phyloP scores from a whole-genome alignment of 139 green algal genomes.

The Ulvella scutata region DNA sequence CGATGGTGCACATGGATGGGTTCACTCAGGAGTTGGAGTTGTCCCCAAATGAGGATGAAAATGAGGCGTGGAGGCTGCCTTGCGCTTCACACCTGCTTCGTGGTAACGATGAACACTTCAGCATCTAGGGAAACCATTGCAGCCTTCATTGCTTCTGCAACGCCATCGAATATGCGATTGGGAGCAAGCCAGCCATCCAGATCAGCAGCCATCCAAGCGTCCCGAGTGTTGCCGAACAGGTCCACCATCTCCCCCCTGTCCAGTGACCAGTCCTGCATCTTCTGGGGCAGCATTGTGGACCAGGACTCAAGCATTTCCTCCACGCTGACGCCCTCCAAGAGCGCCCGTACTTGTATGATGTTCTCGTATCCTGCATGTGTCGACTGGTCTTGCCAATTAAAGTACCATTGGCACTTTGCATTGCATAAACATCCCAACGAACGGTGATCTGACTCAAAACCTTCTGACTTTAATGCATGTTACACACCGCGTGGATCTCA shows the following conservation, averaged over 20 bases:
- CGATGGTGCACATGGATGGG: too few relatives aligned
- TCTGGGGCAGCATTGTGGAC: slow-evolving; percentile 38
- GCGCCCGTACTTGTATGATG: slow-evolving; percentile 73
- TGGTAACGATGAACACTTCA: slow-evolving; percentile 95
- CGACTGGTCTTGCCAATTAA: slow-evolving; percentile 19
- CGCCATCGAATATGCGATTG: slow-evolving; percentile 84
- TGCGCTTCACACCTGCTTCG: slow-evolving; percentile 83
- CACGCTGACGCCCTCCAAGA: slow-evolving; percentile 60
- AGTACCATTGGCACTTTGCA: too few relatives aligned
- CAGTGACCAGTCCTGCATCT: slow-evolving; percentile 63
- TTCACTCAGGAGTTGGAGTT: too few relatives aligned
- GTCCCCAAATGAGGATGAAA: neutral
- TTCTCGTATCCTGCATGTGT: slow-evolving; percentile 76
- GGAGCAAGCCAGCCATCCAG: slow-evolving; percentile 75
- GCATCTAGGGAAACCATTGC: slow-evolving; percentile 21
- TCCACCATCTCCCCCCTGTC: slow-evolving; percentile 60
- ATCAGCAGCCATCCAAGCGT: slow-evolving; percentile 86
- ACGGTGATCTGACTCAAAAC: too few relatives aligned
- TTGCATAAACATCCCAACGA: too few relatives aligned
- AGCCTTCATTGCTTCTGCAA: slow-evolving; percentile 43
- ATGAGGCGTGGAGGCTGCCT: neutral
- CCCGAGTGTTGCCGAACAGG: slow-evolving; percentile 76
- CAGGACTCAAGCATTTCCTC: slow-evolving; percentile 66
- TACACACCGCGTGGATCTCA: too few relatives aligned
- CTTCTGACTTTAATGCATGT: too few relatives aligned